Conservation (phyloP, 1,139 yeast species). For the Candida sojae region DNA sequence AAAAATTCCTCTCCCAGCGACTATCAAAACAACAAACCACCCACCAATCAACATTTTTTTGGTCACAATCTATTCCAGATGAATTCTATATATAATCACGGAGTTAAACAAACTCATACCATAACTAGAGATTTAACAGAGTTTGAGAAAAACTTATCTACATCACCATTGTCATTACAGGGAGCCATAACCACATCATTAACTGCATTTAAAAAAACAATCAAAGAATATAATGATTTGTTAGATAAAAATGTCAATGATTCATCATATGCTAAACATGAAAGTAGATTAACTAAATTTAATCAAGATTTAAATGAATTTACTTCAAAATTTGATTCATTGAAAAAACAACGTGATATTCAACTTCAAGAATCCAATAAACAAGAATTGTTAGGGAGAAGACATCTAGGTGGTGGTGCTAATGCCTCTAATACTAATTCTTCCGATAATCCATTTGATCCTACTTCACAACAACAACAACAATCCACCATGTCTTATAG, state of each 20-base stretch:
- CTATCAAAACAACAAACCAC: slow-evolving; percentile 1
- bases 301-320: slow-evolving; percentile 59
- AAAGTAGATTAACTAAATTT: slow-evolving; percentile 61
- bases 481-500: slow-evolving; percentile 43
- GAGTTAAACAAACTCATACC: slow-evolving; percentile 78
- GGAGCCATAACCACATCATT: slow-evolving; percentile 85
- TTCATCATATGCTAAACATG: slow-evolving; percentile 62
- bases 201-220: slow-evolving; percentile 71
- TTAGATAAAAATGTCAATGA: slow-evolving; percentile 60
- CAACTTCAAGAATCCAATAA: slow-evolving; percentile 52
- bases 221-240: slow-evolving; percentile 73
- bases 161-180: slow-evolving; percentile 74
- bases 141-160: slow-evolving; percentile 66
- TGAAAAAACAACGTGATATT: slow-evolving; percentile 68
- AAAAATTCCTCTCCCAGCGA: neutral
- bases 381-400: slow-evolving; percentile 64
- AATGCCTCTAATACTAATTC: slow-evolving; percentile 9
- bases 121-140: slow-evolving; percentile 66
- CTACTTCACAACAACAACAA: slow-evolving; percentile 20
- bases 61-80: slow-evolving; percentile 12
- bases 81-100: slow-evolving; percentile 90
- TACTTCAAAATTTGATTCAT: slow-evolving; percentile 56
- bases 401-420: slow-evolving; percentile 22
- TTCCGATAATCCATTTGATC: slow-evolving; percentile 66
- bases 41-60: neutral